Evolutionary conservation across 768 basidiomycete species (phyloP), one percentile per base, ranked within the genome.

Genomic region (Terana coerulea): DNA sequence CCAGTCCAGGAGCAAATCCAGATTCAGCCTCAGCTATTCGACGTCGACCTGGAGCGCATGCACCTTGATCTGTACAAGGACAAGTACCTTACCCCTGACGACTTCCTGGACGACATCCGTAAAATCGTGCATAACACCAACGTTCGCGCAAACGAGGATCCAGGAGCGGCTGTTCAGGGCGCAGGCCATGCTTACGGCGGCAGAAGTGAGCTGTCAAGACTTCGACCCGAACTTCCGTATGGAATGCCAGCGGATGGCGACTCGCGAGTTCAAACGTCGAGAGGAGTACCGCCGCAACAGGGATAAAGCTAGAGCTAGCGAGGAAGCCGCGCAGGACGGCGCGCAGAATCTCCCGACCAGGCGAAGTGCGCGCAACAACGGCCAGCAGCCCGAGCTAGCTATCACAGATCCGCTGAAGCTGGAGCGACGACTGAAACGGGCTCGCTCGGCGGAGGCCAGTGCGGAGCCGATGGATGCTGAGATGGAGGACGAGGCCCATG

Each of bases 31-130:
- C 73, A 72, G 7, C 70, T 94, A 15, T 90, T 81, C 63, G 84
- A 95, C 61, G 86, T 98, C 77, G 94, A 98, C 65, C 75, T 98
- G 31, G 97, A 98, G 61, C 82, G 79, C 56, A 92, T 99, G 81
- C 89, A 95, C 59, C 72, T 75, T 21, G 84, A 90, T 49, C 75
- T 99, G 19, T 92, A 90, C 74, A 85, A 81, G 63, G 83, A 83
- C 34, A 81, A 83, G 34, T 99, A 98, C 64, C 80, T 91, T 25
- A 92, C 91, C 0, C 88, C 91, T 0, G 81, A 85, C 51, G 86
- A 91, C 49, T 97, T 99, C 74, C 77, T 98, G 7, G 80, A 84
- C 40, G 89, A 92, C 58, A 76, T 93, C 49, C 76, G 77, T 52
- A 88, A 85, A 69, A 91, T 92, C 56, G 83, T 91, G 17, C 82